Conservation (phyloP, 1,284 basidiomycete genomes). For the Trametes hirsuta region DNA sequence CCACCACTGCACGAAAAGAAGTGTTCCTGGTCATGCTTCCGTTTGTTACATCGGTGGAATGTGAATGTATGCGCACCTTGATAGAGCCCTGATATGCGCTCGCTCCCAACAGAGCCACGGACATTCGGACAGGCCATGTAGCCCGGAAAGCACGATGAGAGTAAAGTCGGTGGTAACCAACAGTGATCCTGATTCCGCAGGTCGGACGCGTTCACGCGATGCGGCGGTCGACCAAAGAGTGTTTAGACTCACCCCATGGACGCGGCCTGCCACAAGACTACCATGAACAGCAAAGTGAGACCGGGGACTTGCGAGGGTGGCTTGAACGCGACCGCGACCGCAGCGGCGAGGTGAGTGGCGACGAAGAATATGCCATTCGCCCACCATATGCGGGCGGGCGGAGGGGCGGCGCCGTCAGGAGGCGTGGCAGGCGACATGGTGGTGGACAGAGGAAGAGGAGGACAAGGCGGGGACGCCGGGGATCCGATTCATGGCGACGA, state of each 20-base stretch:
- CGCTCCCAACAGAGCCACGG: conserved; percentile 68
- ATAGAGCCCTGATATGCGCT: conserved; percentile 72
- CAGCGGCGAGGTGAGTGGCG: conserved; percentile 62
- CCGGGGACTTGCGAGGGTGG: conserved; percentile 51
- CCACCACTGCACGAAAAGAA: conserved; percentile 31
- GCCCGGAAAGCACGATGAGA: conserved; percentile 76
- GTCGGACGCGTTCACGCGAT: background rate
- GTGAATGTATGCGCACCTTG: conserved; percentile 45
- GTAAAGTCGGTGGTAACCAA: conserved; percentile 80
- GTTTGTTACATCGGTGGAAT: background rate
- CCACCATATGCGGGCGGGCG: conserved; percentile 57
- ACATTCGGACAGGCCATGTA: conserved; percentile 52
- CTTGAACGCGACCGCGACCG: conserved; percentile 52
- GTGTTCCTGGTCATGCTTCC: background rate
- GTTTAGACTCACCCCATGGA: conserved; percentile 60
- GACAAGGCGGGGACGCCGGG: background rate
- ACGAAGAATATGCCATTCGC: conserved; percentile 70
- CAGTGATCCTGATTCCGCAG: conserved; percentile 54
- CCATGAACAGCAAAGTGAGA: conserved; percentile 53
- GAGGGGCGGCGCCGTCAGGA: background rate
- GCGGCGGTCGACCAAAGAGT: background rate
- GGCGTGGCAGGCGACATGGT: background rate
- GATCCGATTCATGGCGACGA: background rate
- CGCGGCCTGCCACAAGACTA: conserved; percentile 71
- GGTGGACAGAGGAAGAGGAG: conserved; percentile 3